Evolutionary conservation across 208 protist species (phyloP).

Genomic region (Leishmania gerbilli): DNA sequence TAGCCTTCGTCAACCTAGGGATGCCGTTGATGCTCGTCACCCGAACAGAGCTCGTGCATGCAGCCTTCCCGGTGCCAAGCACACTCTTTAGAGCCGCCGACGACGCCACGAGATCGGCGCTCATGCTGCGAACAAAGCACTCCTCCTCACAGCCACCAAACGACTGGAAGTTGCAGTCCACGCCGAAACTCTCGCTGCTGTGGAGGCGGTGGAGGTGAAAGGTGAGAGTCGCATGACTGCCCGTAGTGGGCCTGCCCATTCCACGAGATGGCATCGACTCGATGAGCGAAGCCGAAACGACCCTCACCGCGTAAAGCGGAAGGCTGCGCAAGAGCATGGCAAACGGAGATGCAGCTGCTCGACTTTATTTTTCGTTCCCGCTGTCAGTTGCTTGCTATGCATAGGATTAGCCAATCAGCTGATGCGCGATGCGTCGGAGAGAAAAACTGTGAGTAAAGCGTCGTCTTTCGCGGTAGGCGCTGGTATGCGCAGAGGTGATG

Average conservation of each 20-base stretch:
- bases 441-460: not conserved
- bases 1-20: not conserved
- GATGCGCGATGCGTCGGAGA: not conserved
- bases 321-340: conserved; percentile 15
- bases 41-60: not conserved
- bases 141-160: not conserved
- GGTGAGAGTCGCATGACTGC: conserved; percentile 7
- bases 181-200: conserved; percentile 6
- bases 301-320: conserved; percentile 8
- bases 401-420: not conserved
- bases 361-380: not conserved
- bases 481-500: not conserved
- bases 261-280: conserved; percentile 6
- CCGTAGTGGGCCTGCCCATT: not conserved
- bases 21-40: conserved; percentile 18
- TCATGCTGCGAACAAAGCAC: conserved; percentile 18
- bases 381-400: not conserved
- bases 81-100: conserved; percentile 14
- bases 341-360: not conserved
- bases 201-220: conserved; percentile 22
- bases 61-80: not conserved
- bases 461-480: not conserved
- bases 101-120: not conserved
- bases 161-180: conserved; percentile 5
- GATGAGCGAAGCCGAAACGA: conserved; percentile 13